Base-by-base conservation (phyloP, 2,329 filamentous ascomycete species). In the Penicillium occitanis region DNA sequence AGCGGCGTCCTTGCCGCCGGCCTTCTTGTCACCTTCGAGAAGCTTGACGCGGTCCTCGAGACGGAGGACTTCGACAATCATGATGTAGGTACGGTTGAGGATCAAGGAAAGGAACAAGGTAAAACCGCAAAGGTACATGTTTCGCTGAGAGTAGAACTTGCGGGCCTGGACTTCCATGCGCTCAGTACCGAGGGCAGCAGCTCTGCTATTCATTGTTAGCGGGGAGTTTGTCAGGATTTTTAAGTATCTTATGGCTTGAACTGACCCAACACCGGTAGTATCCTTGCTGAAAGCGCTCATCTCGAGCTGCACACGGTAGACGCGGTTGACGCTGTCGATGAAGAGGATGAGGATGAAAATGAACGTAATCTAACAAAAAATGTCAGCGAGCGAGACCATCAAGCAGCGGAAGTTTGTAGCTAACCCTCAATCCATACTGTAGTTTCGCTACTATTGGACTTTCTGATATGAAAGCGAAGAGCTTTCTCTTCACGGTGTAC, bases 71-170 rank as follows among this genome's bases (percentile, higher is more conserved):
- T 97, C 93, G 71, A 97, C 87, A 75, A 97, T 97, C 91, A 98
- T 94, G 76, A 90, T 91, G 84, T 98, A 99, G 76, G 95, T 99
- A 77, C 95, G 94, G 89, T 99, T 98, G 78, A 83, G 91, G 81
- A 99, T 99, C 70, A 99, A 86, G 63, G 94, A 98, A 69, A 99
- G 90, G 88, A 99, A 98, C 70, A 99, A 90, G 5, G 95, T 99
- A 86, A 99, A 99, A 73, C 95, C 95, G 81, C 95, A 98, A 69
- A 99, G 93, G 84, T 99, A 99, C 95, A 99, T 99, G 88, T 99
- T 99, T 81, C 95, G 93, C 85, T 99, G 94, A 69, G 93, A 97
- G 87, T 99, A 99, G 86, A 99, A 99, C 83, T 99, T 99, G 86
- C 95, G 93, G 71, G 95, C 94, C 82, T 99, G 95, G 62, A 98